phyloP scores from a whole-genome alignment of 2,329 filamentous ascomycete species.

The Thelonectria blattea region DNA sequence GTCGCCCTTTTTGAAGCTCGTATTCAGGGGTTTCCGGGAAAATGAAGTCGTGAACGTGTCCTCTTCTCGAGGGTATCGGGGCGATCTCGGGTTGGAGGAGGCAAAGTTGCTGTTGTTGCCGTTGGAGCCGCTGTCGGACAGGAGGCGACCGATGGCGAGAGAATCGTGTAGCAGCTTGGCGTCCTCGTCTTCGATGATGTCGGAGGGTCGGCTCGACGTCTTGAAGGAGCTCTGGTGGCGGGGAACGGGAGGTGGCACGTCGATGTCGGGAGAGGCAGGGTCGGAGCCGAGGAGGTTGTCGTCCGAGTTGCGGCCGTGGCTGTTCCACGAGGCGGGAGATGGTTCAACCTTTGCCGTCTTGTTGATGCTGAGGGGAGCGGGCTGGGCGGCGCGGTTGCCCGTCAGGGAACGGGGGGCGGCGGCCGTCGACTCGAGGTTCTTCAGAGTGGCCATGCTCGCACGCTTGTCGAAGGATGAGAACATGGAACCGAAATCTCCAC shows the following conservation, averaged over 20 bases:
- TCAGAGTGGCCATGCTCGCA: conserved; percentile 56
- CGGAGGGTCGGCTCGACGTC: conserved; percentile 44
- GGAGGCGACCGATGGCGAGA: conserved; percentile 54
- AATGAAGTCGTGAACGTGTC: conserved; percentile 45
- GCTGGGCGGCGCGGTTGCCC: conserved; percentile 49
- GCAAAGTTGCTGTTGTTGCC: conserved; percentile 17
- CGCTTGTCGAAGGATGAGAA: conserved; percentile 62
- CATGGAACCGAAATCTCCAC: conserved; percentile 64
- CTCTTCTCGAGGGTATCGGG: conserved; percentile 49
- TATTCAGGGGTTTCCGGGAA: conserved; percentile 36
- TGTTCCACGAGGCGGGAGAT: conserved; percentile 56
- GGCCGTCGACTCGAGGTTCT: conserved; percentile 45
- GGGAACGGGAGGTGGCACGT: conserved; percentile 49
- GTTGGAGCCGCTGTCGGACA: conserved; percentile 40
- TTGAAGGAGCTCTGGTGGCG: conserved; percentile 46
- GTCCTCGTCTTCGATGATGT: conserved; percentile 58
- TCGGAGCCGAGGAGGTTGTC: conserved; percentile 53
- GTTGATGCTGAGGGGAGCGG: conserved; percentile 56
- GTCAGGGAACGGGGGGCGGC: conserved; percentile 54
- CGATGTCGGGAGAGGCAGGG: conserved; percentile 47
- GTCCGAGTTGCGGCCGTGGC: conserved; percentile 52
- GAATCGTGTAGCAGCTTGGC: conserved; percentile 60
- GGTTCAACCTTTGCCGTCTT: conserved; percentile 52
- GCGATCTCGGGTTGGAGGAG: conserved; percentile 25
- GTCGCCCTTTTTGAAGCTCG: conserved; percentile 52